These are phyloP conservation scores for Gloeopeniophorella convolvens DNA, from an alignment of 768 basidiomycete genomes.

Conservation along the genomic window DNA sequence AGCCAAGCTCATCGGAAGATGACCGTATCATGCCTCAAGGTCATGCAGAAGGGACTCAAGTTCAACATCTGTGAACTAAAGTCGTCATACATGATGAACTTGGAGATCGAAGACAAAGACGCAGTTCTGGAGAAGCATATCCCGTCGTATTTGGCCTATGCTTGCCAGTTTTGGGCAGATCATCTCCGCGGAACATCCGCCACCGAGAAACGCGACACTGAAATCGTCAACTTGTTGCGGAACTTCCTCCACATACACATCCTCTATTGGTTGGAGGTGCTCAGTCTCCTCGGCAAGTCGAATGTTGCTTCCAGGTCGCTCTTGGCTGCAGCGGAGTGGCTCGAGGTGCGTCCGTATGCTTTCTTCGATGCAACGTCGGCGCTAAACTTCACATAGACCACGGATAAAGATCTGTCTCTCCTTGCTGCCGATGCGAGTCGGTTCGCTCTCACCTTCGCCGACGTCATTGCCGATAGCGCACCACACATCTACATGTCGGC, in stretches of 20 bases:
- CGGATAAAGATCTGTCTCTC: slow-evolving; percentile 8
- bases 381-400: background rate
- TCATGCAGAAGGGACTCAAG: slow-evolving; percentile 29
- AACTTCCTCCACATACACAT: slow-evolving; percentile 25
- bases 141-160: slow-evolving; percentile 29
- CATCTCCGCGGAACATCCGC: slow-evolving; percentile 22
- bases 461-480: slow-evolving; percentile 7
- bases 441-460: slow-evolving; percentile 13
- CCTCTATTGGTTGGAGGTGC: slow-evolving; percentile 35
- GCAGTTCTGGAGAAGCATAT: slow-evolving; percentile 24
- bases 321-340: slow-evolving; percentile 15
- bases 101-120: slow-evolving; percentile 22
- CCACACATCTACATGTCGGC: slow-evolving; percentile 18
- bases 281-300: slow-evolving; percentile 24
- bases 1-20: slow-evolving; percentile 16
- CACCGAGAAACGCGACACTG: slow-evolving; percentile 10
- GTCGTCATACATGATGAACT: slow-evolving; percentile 30
- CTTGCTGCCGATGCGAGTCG: slow-evolving; percentile 13
- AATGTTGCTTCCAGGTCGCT: slow-evolving; percentile 17
- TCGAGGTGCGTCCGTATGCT: background rate
- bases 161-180: slow-evolving; percentile 33
- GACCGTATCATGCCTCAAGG: slow-evolving; percentile 25
- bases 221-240: slow-evolving; percentile 18
- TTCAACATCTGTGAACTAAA: slow-evolving; percentile 37
- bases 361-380: background rate